Evolutionary conservation across 2,329 filamentous ascomycete species (phyloP).

Genomic region (Fusarium veterinarium): DNA sequence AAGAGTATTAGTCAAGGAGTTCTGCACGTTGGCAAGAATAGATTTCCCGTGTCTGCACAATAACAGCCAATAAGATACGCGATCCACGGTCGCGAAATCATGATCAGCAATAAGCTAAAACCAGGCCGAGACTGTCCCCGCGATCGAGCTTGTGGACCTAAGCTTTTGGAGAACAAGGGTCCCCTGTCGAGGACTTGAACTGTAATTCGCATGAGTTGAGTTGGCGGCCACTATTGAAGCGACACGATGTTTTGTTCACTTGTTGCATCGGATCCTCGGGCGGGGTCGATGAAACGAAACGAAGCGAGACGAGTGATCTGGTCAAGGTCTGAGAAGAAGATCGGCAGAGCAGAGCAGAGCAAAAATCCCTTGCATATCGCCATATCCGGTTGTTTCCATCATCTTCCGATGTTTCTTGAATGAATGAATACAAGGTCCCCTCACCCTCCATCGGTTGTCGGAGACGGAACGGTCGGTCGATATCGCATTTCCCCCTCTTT

Average conservation of each 20-base stretch:
- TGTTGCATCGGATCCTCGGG: constrained; percentile 19
- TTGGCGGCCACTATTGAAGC: constrained; percentile 10
- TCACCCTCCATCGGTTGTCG: constrained; percentile 22
- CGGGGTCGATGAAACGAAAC: neutral
- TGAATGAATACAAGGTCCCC: no score
- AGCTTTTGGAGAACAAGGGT: constrained; percentile 2
- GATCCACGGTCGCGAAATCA: neutral
- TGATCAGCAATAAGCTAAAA: constrained; percentile 8
- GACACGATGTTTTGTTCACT: constrained; percentile 6
- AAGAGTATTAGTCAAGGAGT: neutral
- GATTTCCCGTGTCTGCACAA: neutral
- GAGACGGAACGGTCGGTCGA: constrained; percentile 10
- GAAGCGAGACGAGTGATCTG: neutral
- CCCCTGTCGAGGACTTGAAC: constrained; percentile 6
- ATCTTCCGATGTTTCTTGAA: neutral
- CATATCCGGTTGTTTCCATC: neutral
- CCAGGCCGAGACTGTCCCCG: constrained; percentile 7
- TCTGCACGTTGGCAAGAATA: constrained; percentile 12
- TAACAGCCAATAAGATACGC: neutral
- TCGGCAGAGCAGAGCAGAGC: neutral
- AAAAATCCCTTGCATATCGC: neutral
- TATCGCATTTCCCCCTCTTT: neutral
- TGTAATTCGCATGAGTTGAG: neutral
- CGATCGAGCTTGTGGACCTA: constrained; percentile 14
- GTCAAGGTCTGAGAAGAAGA: neutral